Percentiles rank a stretch among this genome's conserved stretches.
Evolutionary conservation across 768 basidiomycete species (phyloP).

Genomic region (Mycena latifolia): DNA sequence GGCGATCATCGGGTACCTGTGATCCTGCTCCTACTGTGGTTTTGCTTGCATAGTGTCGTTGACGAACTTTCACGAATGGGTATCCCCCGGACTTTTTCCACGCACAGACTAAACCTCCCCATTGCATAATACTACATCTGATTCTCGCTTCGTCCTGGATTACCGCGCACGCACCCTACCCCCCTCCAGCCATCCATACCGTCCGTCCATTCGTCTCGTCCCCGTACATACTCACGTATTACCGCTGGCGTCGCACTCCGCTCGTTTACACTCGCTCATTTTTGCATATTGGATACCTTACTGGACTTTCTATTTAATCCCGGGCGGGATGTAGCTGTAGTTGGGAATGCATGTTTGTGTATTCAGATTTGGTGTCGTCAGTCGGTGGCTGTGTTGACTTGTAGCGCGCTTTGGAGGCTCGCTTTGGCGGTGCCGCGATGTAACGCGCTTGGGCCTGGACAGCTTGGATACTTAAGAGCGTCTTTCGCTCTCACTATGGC

Average conservation of each 20-base stretch:
- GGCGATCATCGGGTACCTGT: conserved; percentile 17
- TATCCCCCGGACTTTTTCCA: background rate
- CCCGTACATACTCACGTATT: background rate
- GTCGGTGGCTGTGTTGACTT: too few relatives aligned
- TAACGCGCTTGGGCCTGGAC: too few relatives aligned
- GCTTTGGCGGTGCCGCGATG: too few relatives aligned
- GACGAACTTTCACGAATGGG: conserved; percentile 2
- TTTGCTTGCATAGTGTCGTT: background rate
- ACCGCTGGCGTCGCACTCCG: background rate
- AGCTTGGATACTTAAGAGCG: background rate
- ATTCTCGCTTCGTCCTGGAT: background rate
- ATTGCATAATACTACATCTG: background rate
- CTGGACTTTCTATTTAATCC: conserved; percentile 3
- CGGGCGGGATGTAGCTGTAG: background rate
- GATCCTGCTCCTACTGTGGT: background rate
- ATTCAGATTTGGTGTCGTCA: background rate
- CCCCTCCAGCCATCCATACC: background rate
- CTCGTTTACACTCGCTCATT: background rate
- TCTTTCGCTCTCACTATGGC: background rate
- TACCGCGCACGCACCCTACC: background rate
- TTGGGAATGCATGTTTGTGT: background rate
- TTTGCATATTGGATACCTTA: background rate
- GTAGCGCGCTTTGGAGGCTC: too few relatives aligned
- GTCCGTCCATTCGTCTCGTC: background rate
- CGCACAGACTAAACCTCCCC: background rate